phyloP scores from a whole-genome alignment of 2,329 filamentous ascomycete species.

The Apiospora rasikravindrae region DNA sequence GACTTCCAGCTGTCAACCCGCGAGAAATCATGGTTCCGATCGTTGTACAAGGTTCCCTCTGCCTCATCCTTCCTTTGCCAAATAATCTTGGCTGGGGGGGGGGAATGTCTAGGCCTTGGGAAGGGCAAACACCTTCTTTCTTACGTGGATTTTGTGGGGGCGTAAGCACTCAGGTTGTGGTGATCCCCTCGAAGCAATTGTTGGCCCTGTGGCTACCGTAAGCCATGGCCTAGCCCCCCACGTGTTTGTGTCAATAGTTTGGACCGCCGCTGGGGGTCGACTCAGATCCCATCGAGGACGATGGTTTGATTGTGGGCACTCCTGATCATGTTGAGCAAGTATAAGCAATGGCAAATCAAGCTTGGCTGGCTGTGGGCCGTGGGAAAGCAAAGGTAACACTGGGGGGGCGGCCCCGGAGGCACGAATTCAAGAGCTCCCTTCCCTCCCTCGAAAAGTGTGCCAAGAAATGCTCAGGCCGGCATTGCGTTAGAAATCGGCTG shows the following conservation, averaged over 20 bases:
- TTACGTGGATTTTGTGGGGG: background rate
- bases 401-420: background rate
- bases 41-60: background rate
- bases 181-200: background rate
- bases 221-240: background rate
- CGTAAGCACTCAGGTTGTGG: background rate
- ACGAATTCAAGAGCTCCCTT: background rate
- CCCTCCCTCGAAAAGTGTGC: background rate
- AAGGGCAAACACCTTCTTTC: background rate
- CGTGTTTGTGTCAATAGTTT: background rate
- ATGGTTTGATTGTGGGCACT: background rate
- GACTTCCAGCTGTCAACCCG: background rate
- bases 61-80: background rate
- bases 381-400: background rate
- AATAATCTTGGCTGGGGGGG: background rate
- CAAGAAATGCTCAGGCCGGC: background rate
- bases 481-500: background rate
- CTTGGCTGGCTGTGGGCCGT: background rate
- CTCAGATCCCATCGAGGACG: no score
- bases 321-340: background rate
- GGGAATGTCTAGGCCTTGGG: background rate
- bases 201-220: background rate
- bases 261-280: background rate
- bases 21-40: background rate
- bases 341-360: background rate